Evolutionary conservation across 2,329 filamentous ascomycete genomes (phyloP).

Genomic region (Triangularia verruculosa): DNA sequence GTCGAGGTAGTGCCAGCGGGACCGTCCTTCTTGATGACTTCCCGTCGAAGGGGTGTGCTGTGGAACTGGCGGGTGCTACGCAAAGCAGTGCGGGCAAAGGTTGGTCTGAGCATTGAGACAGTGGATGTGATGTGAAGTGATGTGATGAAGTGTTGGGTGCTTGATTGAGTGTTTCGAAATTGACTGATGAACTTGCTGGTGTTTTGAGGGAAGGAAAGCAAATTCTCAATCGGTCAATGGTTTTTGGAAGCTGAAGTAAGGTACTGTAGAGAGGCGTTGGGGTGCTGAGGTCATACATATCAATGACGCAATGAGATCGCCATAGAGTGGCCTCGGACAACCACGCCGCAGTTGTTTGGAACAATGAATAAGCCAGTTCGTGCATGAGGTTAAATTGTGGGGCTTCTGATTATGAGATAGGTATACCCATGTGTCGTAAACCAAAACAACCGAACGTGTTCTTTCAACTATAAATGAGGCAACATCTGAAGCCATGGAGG

Average conservation of each 20-base stretch:
- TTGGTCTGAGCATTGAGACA: neutral
- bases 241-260: neutral
- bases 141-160: neutral
- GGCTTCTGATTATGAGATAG: too few relatives aligned
- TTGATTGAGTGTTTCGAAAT: neutral
- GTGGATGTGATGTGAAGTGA: neutral
- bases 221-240: neutral
- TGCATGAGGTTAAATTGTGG: neutral
- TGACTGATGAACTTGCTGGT: neutral
- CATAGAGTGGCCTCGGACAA: neutral
- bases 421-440: too few relatives aligned
- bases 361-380: neutral
- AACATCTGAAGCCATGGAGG: neutral
- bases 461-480: neutral
- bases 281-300: neutral
- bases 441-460: too few relatives aligned
- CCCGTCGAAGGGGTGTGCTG: neutral
- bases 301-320: neutral
- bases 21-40: constrained; percentile 10
- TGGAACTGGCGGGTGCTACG: neutral
- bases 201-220: neutral
- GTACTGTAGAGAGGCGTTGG: neutral
- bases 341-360: neutral
- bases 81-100: neutral
- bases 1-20: constrained; percentile 8